These are phyloP conservation scores for Fusarium torreyae DNA, from an alignment of 2,329 filamentous ascomycete genomes.

Conservation along the genomic window DNA sequence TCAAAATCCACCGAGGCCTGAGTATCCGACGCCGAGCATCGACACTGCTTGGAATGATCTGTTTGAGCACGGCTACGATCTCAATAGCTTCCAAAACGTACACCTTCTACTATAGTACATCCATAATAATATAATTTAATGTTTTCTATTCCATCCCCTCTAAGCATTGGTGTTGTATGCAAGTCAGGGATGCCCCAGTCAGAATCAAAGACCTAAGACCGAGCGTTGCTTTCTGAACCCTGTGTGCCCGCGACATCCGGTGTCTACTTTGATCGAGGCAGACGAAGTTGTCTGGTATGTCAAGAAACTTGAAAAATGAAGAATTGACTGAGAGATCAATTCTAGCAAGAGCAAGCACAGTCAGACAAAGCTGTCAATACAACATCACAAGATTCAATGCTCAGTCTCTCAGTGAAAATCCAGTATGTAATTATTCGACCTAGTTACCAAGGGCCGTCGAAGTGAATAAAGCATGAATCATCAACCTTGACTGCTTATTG, in stretches of 20 bases:
- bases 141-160: neutral
- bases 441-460: slow-evolving; percentile 1
- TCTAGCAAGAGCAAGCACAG: too few species aligned
- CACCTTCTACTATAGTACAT: slow-evolving; percentile 29
- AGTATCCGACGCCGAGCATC: slow-evolving; percentile 45
- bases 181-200: neutral
- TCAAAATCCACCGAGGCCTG: slow-evolving; percentile 38
- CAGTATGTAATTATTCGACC: slow-evolving; percentile 4
- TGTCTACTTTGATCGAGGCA: too few species aligned
- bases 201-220: neutral
- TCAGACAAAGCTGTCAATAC: too few species aligned
- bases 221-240: neutral
- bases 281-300: too few species aligned
- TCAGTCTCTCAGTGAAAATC: neutral
- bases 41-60: slow-evolving; percentile 47
- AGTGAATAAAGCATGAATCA: slow-evolving; percentile 6
- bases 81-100: slow-evolving; percentile 38
- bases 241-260: neutral
- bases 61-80: slow-evolving; percentile 45
- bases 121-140: neutral
- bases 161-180: neutral
- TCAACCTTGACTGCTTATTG: neutral
- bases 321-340: too few species aligned
- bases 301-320: too few species aligned
- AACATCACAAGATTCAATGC: too few species aligned